Evolutionary conservation across 2,329 filamentous ascomycete genomes (phyloP).

Genomic region (Eutypella sp.): DNA sequence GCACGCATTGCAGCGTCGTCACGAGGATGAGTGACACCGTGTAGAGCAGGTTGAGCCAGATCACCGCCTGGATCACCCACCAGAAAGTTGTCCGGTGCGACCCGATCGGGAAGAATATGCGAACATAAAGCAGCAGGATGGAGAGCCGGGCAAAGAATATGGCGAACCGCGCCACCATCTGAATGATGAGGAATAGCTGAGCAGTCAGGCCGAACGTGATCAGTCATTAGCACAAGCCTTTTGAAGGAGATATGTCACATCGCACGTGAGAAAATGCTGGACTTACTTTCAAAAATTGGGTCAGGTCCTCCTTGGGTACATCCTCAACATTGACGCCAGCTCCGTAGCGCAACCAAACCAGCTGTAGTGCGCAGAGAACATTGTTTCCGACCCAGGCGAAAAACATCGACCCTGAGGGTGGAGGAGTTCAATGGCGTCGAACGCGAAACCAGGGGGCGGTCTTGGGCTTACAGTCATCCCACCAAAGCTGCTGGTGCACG

Average conservation of each 20-base stretch:
- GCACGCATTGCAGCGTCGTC: constrained; percentile 17
- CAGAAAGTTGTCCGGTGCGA: constrained; percentile 10
- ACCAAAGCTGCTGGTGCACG: constrained; percentile 20
- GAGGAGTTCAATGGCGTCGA: background rate
- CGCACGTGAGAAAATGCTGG: background rate
- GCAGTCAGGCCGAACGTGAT: background rate
- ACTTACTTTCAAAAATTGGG: constrained; percentile 8
- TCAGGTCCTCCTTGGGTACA: constrained; percentile 9
- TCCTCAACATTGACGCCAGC: constrained; percentile 16
- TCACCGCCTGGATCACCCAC: constrained; percentile 19
- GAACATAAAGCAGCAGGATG: constrained; percentile 18
- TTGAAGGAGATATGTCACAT: too few relatives aligned
- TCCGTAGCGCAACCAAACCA: constrained; percentile 14
- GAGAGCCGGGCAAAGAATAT: constrained; percentile 23
- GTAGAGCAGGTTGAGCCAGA: constrained; percentile 20
- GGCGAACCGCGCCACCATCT: constrained; percentile 17
- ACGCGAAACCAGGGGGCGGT: background rate
- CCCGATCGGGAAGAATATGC: constrained; percentile 17
- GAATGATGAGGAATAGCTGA: constrained; percentile 17
- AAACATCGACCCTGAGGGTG: constrained; percentile 13
- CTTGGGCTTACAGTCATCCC: constrained; percentile 21
- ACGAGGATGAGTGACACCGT: constrained; percentile 19
- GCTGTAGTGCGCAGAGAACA: constrained; percentile 8
- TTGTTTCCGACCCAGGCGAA: constrained; percentile 16
- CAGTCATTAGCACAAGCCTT: too few relatives aligned